These are phyloP conservation scores for Linanthus parryae DNA, from an alignment of 148 eudicot species.

Conservation along the genomic window DNA sequence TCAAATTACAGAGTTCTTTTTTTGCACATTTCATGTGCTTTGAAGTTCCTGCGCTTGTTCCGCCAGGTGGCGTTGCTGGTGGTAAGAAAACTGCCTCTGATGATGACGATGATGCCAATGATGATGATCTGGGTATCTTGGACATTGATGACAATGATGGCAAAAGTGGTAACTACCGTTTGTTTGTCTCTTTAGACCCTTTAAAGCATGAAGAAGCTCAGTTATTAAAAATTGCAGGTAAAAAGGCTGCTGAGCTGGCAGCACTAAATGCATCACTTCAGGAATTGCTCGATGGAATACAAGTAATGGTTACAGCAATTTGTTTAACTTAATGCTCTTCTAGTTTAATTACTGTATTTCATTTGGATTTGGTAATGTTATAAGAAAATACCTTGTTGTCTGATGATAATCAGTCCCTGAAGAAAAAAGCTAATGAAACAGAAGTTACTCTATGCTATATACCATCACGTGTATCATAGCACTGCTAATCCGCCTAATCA, in stretches of 20 bases:
- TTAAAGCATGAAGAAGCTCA: too few species aligned
- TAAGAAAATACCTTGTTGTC: constrained; percentile 4
- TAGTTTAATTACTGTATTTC: constrained; percentile 3
- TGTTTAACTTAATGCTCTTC: too few species aligned
- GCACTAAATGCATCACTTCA: constrained; percentile 46
- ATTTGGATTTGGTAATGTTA: background rate
- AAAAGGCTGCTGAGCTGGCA: constrained; percentile 35
- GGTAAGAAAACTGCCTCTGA: constrained; percentile 38
- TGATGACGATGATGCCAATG: constrained; percentile 54
- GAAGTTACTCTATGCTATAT: too few species aligned
- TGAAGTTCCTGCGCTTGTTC: constrained; percentile 88
- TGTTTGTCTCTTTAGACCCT: background rate
- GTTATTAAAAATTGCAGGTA: constrained; percentile 33
- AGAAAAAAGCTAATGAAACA: too few species aligned
- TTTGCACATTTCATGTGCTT: constrained; percentile 98
- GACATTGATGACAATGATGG: constrained; percentile 77
- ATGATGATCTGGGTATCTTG: constrained; percentile 88
- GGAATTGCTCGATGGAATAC: constrained; percentile 56
- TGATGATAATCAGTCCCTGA: too few species aligned
- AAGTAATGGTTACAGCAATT: constrained; percentile 21
- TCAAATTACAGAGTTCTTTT: constrained; percentile 77
- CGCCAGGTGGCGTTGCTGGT: constrained; percentile 52
- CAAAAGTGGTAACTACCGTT: constrained; percentile 36
- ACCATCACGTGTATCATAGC: too few species aligned
- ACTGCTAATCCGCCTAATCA: too few species aligned